Evolutionary conservation across 2,329 filamentous ascomycete species (phyloP), one percentile per base, ranked within the genome.

Genomic region (Penicillium rolfsii): DNA sequence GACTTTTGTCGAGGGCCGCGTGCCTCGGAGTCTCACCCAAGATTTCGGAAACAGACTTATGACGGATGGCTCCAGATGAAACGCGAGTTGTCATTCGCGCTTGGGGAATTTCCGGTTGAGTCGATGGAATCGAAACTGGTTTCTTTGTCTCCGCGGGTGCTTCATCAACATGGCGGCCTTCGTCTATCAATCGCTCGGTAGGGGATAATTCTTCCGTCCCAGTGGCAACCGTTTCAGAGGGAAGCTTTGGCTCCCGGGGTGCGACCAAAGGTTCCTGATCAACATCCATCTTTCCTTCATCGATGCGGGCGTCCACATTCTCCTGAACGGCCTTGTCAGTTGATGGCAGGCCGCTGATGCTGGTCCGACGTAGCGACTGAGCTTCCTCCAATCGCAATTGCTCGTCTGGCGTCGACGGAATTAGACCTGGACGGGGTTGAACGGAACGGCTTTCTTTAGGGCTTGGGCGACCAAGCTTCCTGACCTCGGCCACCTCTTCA

Each of bases 41-140:
- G 45, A 91, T 90, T 73, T 91, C 89, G 19, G 86, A 89, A 4
- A 91, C 87, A 5, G 89, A 90, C 70, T 91, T 91, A 55, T 89
- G 86, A 62, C 86, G 83, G 67, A 91, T 86, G 2, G 87, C 86
- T 45, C 88, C 89, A 9, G 89, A 90, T 3, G 87, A 87, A 24
- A 90, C 87, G 67, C 89, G 79, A 1, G 88, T 91, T 11, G 87
- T 89, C 78, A 89, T 89, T 33, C 87, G 83, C 4, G 77, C 69
- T 46, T 77, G 72, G 30, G 80, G 69, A 57, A 59, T 76, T 67
- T 33, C 76, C 57, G 65, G 63, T 38, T 67, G 67, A 6, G 60
- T 61, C 7, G 67, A 52, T 8, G 70, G 65, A 3, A 67, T 67
- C 14, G 58, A 45, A 35, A 64, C 63, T 7, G 66, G 65, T 26